Base-by-base conservation (phyloP, 352 stramenopile genomes). In the Phytophthora ohioensis region DNA sequence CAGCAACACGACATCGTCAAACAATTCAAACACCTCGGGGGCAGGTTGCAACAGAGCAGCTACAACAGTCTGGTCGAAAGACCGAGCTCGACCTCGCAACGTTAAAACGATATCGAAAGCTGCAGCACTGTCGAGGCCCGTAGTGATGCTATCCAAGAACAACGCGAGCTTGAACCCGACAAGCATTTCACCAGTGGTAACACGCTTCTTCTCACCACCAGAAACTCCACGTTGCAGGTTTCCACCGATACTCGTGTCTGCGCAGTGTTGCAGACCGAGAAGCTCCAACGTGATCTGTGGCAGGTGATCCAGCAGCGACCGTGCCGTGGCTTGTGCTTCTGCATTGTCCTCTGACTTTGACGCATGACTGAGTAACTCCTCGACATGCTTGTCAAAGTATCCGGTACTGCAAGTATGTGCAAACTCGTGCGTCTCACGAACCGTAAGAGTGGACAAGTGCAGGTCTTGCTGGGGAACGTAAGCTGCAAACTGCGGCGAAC, bases 381-480 rank as follows among this genome's bases (percentile, higher is more conserved):
- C 80, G 3, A 84, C 69, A 76, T 64, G 54, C 31, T 78, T 66
- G 2, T 59, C 41, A 38, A 85, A 75, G 48, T 78, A 61, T 17
- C 62, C 49, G 9, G 69, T 81, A 41, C 84, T 88, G 67, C 85
- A 97, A 54, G 94, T 89, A 67, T 95, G 96, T 5, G 95, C 86
- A 71, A 98, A 98, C 34, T 76, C 75, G 34, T 98, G 86, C 7
- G 93, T 98, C 71, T 98, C 80, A 47, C 74, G 70, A 8, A 88
- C 80, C 4, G 80, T 88, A 3, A 87, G 70, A 12, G 65, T 76
- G 15, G 78, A 63, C 34, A 80, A 78, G 49, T 86, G 79, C 54
- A 55, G 39, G 73, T 98, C 93, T 51, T 82, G 71, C 55, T 86
- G 80, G 27, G 60, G 42, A n/a, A 84, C 71, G 47, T 84, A 87